Evolutionary conservation across 2,329 filamentous ascomycete genomes (phyloP), one percentile per base, ranked within the genome.

Genomic region (Lizonia empirigonia): DNA sequence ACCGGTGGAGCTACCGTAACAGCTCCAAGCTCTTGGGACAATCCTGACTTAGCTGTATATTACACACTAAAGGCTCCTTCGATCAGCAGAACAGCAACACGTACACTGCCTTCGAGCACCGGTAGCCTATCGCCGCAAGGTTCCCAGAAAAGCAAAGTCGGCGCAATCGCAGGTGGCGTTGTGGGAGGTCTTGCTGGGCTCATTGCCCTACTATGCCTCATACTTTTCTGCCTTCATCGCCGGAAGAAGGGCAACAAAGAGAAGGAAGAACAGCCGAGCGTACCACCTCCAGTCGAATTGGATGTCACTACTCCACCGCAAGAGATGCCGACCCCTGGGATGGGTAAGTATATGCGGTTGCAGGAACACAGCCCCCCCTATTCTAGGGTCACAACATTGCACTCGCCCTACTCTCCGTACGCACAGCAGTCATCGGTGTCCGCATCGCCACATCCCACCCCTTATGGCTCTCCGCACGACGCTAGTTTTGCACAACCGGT

Each of bases 1-100:
- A 70, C 74, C 12, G 84, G 85, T 49, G 77, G 78, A 24, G 84
- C 84, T 9, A 84, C 82, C 13, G 73, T 76, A 20, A 81, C 70
- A 0, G 72, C 74, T 1, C 85, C 85, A 3, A 63, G 72, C 53
- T 64, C 78, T 5, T 87, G 82, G 70, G 73, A 74, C 40, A 74
- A 78, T 47, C 62, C 67, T 9, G 83, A 86, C 60, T 71, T 87
- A 2, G 65, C 67, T 1, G 76, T 81, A 2, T 80, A 85, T 51
- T 82, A 86, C 68, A 76, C 76, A 1, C 76, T 82, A 19, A 75
- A 75, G 13, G 80, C 81, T 12, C 69, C 72, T 2, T 72, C 79
- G 2, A 63, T 76, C 2, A 65, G 70, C 8, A 77, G 84, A 23
- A 75, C 77, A 6, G 77, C 84, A 0, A 86, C 82, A 3, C 77